phyloP scores from a whole-genome alignment of 805 yeast species.

The Priceomyces melissophilus region DNA sequence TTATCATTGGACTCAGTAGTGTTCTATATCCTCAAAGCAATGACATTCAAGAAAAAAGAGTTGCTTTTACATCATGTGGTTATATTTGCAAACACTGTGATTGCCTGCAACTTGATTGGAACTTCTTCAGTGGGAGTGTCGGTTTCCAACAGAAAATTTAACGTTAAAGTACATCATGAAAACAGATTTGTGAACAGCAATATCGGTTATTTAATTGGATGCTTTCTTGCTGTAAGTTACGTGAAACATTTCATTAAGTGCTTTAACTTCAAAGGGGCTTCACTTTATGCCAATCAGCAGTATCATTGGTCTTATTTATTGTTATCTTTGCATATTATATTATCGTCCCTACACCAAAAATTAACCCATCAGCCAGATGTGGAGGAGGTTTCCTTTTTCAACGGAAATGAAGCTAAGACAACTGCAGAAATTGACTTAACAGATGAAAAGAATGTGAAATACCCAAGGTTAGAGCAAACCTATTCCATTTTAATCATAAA shows the following conservation, averaged over 20 bases:
- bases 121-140: slow-evolving; percentile 17
- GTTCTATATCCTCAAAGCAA: slow-evolving; percentile 18
- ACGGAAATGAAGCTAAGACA: not conserved
- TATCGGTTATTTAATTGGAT: slow-evolving; percentile 17
- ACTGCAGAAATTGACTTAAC: slow-evolving; percentile 1
- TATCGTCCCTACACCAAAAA: slow-evolving; percentile 4
- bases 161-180: slow-evolving; percentile 12
- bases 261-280: slow-evolving; percentile 6
- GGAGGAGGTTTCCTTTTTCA: slow-evolving; percentile 1
- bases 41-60: slow-evolving; percentile 6
- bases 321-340: slow-evolving; percentile 2
- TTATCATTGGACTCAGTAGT: slow-evolving; percentile 22
- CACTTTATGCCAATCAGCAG: slow-evolving; percentile 3
- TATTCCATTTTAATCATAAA: slow-evolving; percentile 19
- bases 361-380: slow-evolving; percentile 1
- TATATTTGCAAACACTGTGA: slow-evolving; percentile 27
- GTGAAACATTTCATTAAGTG: slow-evolving; percentile 16
- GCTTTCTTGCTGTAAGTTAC: slow-evolving; percentile 18
- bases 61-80: slow-evolving; percentile 10
- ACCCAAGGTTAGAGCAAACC: not conserved
- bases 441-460: slow-evolving; percentile 1
- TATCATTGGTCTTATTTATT: slow-evolving; percentile 7
- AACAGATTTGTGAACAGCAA: slow-evolving; percentile 10
- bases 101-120: slow-evolving; percentile 29
- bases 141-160: slow-evolving; percentile 5